A percentile compares a stretch with the other conserved stretches of the same genome.
Conservation (phyloP, 2,329 filamentous ascomycete genomes). For the Pestalotiopsis sp. region DNA sequence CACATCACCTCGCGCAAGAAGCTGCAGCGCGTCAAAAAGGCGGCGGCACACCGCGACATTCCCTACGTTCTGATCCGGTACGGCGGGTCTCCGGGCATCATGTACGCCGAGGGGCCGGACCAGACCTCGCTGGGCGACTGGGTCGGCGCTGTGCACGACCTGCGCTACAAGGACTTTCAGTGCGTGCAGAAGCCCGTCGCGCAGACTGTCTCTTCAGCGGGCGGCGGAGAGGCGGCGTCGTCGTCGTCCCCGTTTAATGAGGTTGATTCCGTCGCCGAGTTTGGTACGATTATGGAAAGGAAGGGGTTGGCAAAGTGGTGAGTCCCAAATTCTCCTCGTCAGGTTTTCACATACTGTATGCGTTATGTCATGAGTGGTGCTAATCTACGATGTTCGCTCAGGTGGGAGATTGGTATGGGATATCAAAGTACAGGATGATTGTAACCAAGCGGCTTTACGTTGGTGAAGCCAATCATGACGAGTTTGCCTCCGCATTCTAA, state of each 20-base stretch:
- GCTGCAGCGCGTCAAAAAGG: slow-evolving; percentile 60
- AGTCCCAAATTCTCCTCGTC: too few relatives aligned
- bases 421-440: slow-evolving; percentile 33
- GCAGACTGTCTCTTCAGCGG: slow-evolving; percentile 14
- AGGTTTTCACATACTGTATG: too few relatives aligned
- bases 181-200: slow-evolving; percentile 56
- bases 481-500: not conserved
- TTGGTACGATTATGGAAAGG: slow-evolving; percentile 62
- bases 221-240: not conserved
- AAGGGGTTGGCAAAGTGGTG: slow-evolving; percentile 65
- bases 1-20: slow-evolving; percentile 84
- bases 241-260: slow-evolving; percentile 49
- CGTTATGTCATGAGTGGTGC: too few relatives aligned
- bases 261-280: slow-evolving; percentile 65
- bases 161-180: slow-evolving; percentile 76
- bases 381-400: not conserved
- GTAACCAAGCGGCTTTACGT: not conserved
- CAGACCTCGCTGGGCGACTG: slow-evolving; percentile 60
- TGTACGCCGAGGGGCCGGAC: slow-evolving; percentile 71
- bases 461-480: not conserved
- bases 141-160: slow-evolving; percentile 64
- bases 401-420: slow-evolving; percentile 66
- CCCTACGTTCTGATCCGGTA: slow-evolving; percentile 68
- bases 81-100: slow-evolving; percentile 73
- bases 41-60: slow-evolving; percentile 60